Conservation (phyloP, 768 basidiomycete genomes). For the Termitomyces sp. region DNA sequence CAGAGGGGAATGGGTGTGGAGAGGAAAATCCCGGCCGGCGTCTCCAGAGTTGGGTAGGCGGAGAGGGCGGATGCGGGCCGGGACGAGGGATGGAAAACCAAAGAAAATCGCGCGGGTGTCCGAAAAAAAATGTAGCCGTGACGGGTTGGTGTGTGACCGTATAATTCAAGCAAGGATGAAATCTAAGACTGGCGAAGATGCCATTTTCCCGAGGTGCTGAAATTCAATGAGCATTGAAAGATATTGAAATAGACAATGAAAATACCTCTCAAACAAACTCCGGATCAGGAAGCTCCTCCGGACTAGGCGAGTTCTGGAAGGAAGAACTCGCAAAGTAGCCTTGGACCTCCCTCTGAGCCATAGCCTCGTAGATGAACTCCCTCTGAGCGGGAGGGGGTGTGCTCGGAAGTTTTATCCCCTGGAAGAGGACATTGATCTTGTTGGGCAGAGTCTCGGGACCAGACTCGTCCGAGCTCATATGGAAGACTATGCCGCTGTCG, state of each 20-base stretch:
- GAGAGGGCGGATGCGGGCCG: slow-evolving; percentile 8
- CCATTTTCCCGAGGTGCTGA: slow-evolving; percentile 4
- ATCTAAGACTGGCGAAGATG: slow-evolving; percentile 8
- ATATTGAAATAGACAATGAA: neutral
- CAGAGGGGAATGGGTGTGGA: neutral
- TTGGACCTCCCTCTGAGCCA: slow-evolving; percentile 29
- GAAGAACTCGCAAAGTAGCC: slow-evolving; percentile 74
- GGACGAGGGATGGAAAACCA: slow-evolving; percentile 1
- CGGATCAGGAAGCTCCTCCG: slow-evolving; percentile 75
- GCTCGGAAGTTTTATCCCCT: neutral
- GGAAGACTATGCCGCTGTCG: slow-evolving; percentile 60
- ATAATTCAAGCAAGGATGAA: neutral
- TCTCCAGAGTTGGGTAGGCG: neutral
- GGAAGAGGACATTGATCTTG: slow-evolving; percentile 30
- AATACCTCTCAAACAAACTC: slow-evolving; percentile 42
- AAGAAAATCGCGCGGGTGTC: slow-evolving; percentile 19
- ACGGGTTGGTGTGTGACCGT: slow-evolving; percentile 8
- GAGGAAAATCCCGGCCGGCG: slow-evolving; percentile 2
- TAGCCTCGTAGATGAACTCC: slow-evolving; percentile 29
- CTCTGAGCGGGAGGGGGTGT: slow-evolving; percentile 13
- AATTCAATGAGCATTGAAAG: neutral
- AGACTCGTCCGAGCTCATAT: slow-evolving; percentile 67
- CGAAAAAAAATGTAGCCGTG: slow-evolving; percentile 16
- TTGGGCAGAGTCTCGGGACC: slow-evolving; percentile 29
- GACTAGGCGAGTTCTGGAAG: slow-evolving; percentile 86